These are phyloP conservation scores for Fusarium sp. DNA, from an alignment of 2,329 filamentous ascomycete genomes.

Conservation along the genomic window DNA sequence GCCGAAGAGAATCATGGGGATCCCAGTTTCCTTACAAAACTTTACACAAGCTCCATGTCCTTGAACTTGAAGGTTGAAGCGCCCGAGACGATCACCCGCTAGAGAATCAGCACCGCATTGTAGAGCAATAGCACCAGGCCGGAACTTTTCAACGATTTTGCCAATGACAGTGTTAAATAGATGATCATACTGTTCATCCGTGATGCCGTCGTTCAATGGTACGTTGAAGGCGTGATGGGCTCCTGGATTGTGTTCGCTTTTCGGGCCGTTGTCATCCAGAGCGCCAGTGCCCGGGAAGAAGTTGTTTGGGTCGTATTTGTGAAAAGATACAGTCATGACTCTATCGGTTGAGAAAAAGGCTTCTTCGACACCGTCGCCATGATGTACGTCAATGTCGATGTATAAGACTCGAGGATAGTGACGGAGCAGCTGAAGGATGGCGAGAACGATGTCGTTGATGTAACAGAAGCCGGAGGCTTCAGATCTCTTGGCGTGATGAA, in stretches of 20 bases:
- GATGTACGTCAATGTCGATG: conserved; percentile 93
- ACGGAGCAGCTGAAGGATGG: conserved; percentile 86
- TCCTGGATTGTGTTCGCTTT: conserved; percentile 83
- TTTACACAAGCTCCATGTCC: conserved; percentile 92
- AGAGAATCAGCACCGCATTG: conserved; percentile 97
- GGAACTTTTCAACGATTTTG: conserved; percentile 81
- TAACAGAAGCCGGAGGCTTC: conserved; percentile 98
- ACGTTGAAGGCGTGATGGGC: conserved; percentile 92
- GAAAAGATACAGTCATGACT: conserved; percentile 93
- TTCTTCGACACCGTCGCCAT: conserved; percentile 90
- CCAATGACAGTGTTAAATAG: conserved; percentile 86
- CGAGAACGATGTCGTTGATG: conserved; percentile 97
- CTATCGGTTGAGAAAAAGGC: conserved; percentile 90
- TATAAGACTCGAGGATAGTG: conserved; percentile 88
- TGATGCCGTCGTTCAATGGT: conserved; percentile 88
- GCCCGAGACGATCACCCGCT: conserved; percentile 89
- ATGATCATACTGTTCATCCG: conserved; percentile 85
- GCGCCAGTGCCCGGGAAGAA: conserved; percentile 95
- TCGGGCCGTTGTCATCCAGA: conserved; percentile 84
- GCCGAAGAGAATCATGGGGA: conserved; percentile 90
- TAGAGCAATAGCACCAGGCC: conserved; percentile 89
- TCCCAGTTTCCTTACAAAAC: conserved; percentile 81
- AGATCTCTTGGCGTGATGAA: conserved; percentile 95
- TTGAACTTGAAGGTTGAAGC: conserved; percentile 96
- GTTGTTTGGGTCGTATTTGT: conserved; percentile 86